Base-by-base conservation (phyloP, 495 filamentous ascomycete species). In the Rhypophila decipiens region DNA sequence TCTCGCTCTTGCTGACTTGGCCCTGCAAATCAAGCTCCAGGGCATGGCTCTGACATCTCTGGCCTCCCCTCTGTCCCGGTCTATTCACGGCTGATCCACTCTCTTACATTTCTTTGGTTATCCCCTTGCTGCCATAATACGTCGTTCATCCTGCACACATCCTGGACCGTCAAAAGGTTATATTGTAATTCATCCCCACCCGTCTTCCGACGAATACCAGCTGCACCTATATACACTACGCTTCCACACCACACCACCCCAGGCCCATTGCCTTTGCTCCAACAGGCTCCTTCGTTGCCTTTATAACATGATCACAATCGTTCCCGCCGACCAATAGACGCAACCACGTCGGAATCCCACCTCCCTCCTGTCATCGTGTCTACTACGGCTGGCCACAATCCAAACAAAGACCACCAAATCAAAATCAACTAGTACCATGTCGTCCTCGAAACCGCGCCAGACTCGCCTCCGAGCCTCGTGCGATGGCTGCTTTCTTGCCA, bases 401-500 rank as follows among this genome's bases (percentile, higher is more conserved):
- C 13, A 31, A 31, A 31, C 27, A 31, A 31, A 31, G 7, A 31
- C 13, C 27, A 12, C 23, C 21, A 31, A 46, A 46, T 24, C 22
- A n/a, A 13, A 19, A 19, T 42, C 20, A 24, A 24, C 18, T 29
- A 34, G 24, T 24, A 51, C 21, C 35, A 71, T 70, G 67, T 50
- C 65, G 11, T 57, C 57, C 33, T 52, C 55, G 2, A 68, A 68
- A 45, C 56, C 56, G 41, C 72, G 60, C 40, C 65, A 63, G 46
- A 63, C 62, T 35, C 64, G 72, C 20, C 64, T 77, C 41, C 66
- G 73, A 35, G 71, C 69, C 23, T 76, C 74, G 29, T 78, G 74
- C 56, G 74, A 78, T 52, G 71, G 70, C n/a, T 78, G 74, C 56
- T 73, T 76, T 47, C 56, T 74, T 24, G 73, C 74, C 33, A 78